Evolutionary conservation across 139 green algal genomes (phyloP), one percentile per base, ranked within the genome.

Genomic region (Monoraphidium neglectum): DNA sequence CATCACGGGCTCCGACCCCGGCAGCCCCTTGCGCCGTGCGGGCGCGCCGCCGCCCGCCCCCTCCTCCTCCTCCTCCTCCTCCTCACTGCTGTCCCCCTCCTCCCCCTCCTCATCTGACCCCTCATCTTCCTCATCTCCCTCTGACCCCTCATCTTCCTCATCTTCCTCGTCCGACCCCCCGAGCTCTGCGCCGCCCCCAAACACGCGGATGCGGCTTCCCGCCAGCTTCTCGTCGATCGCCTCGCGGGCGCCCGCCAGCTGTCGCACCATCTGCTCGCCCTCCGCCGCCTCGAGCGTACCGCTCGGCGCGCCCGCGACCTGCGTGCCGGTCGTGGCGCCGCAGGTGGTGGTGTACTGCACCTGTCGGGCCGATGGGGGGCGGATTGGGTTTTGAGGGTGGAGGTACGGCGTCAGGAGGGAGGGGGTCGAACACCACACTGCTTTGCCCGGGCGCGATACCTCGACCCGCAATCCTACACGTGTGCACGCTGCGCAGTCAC

Each of bases 191-290:
- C 63, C 60, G 30, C 35, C 37, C 56, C 32, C 71, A 70, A 92
- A 92, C 68, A 92, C 35, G 53, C 57, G 78, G 62, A 92, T 87
- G 15, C 32, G 43, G 21, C 64, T 49, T 32, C 28, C 65, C 35
- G 54, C 36, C 54, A 99, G 84, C 77, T 92, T 92, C 82, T 98
- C 94, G 77, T 99, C 95, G 40, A 99, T 77, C 0, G 81, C 79
- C 68, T 38, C 81, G 81, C 46, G 54, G 33, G 73, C 72, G 65
- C 3, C 10, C 47, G 53, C 16, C 69, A 99, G 94, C 38, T 82
- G 76, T 1, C 90, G 77, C 53, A 99, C 94, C 95, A 99, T 97
- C 21, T 72, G 81, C 72, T 95, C 93, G 2, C 93, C 94, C 65
- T 94, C 85, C 32, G 77, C 61, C 54, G 46, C 60, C 30, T 28